Evolutionary conservation across 768 basidiomycete species (phyloP), one percentile per base, ranked within the genome.

Genomic region (Panaeolus cyanescens): DNA sequence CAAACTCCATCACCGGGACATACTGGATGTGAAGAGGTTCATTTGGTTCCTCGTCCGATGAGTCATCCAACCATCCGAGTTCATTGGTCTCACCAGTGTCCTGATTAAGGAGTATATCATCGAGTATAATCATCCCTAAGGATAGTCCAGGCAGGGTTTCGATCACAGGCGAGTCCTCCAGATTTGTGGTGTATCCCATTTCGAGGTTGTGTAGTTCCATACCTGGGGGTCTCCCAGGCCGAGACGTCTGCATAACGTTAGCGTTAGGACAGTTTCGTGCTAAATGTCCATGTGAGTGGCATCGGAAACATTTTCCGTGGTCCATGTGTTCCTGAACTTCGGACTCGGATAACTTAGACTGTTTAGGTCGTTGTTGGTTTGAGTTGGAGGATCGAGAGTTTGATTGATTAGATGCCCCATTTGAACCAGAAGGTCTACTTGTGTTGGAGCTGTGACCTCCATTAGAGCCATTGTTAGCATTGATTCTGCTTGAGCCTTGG

Each of bases 261-360:
- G 54, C 63, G 17, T 62, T 50, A 0, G 70, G 69, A 45, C 73
- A 75, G 42, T 75, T 65, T 0, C 69, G 31, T 2, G 65, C 54
- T 4, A 70, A 59, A 61, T 75, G 73, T 0, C 73, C 73, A 1
- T 45, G 20, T 25, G 65, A 59, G 7, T 66, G 58, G 55, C 73
- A 75, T 5, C 42, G 53, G 31, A 70, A 72, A 50, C 74, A 74
- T 10, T 57, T 54, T 1, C 71, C 72, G 10, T 60, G 62, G 1
- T 56, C 60, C 3, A 56, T 32, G 5, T 62, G 31, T 1, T 63
- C 62, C 8, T 42, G 32, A 20, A 32, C 56, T 54, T 61, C 65
- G 10, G 64, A 59, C 4, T 55, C 59, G 12, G 33, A 30, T 19
- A 45, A 17, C 5, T 31, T 62, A 20, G 15, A 59, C 37, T 12